phyloP scores from a whole-genome alignment of 1,284 basidiomycete genomes.

The Heterobasidion annosum region DNA sequence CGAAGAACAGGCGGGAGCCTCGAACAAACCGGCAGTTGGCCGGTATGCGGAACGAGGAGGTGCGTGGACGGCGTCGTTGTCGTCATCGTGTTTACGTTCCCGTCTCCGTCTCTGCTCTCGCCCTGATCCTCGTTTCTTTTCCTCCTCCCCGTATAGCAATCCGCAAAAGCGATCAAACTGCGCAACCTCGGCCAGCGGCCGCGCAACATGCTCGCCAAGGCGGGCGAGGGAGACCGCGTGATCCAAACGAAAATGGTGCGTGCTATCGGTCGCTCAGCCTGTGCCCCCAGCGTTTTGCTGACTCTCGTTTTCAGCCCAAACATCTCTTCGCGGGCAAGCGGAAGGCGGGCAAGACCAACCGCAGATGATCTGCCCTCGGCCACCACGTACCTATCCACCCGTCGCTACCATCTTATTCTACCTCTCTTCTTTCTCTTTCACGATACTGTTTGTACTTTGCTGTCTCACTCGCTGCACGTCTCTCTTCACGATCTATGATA shows the following conservation, averaged over 20 bases:
- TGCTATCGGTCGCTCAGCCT: conserved; percentile 9
- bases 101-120: background rate
- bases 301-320: conserved; percentile 47
- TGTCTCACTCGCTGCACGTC: background rate
- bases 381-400: background rate
- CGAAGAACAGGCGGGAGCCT: conserved; percentile 47
- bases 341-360: conserved; percentile 79
- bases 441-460: background rate
- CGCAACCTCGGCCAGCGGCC: conserved; percentile 80
- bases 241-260: conserved; percentile 76
- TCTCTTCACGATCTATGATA: background rate
- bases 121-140: conserved; percentile 1
- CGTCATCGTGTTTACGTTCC: background rate
- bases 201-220: conserved; percentile 82
- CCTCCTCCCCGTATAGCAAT: conserved; percentile 47
- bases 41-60: conserved; percentile 71
- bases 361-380: conserved; percentile 38
- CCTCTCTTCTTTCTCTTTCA: background rate
- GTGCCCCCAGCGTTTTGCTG: conserved; percentile 2
- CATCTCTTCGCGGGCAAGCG: conserved; percentile 87
- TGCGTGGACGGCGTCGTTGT: conserved; percentile 24
- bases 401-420: background rate
- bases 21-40: conserved; percentile 65
- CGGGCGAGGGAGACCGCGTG: conserved; percentile 81
- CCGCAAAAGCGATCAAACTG: conserved; percentile 68